Evolutionary conservation across 1,139 yeast species (phyloP).

Genomic region (Taphrina wiesneri): DNA sequence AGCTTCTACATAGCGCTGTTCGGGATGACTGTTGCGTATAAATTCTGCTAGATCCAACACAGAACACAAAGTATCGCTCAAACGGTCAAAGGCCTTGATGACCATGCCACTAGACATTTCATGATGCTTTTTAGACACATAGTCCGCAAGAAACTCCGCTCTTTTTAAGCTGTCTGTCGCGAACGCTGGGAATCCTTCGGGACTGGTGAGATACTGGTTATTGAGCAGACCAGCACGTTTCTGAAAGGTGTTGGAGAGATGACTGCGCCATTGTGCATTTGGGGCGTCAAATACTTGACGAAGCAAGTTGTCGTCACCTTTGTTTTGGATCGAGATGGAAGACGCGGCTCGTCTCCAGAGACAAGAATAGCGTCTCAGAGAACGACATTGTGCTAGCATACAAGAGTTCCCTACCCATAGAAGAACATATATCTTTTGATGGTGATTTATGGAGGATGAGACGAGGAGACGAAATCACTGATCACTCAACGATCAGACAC

Average conservation of each 20-base stretch:
- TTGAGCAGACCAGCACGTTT: conserved; percentile 64
- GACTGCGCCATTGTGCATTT: conserved; percentile 27
- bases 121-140: conserved; percentile 50
- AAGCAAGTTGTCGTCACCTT: conserved; percentile 38
- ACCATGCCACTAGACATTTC: conserved; percentile 58
- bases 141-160: conserved; percentile 63
- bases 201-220: conserved; percentile 66
- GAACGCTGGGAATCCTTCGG: conserved; percentile 70
- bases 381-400: conserved; percentile 8
- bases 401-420: neutral
- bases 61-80: conserved; percentile 85
- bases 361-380: neutral
- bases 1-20: conserved; percentile 65
- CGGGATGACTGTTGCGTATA: conserved; percentile 79
- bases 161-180: conserved; percentile 61
- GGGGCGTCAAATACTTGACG: conserved; percentile 40
- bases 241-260: neutral
- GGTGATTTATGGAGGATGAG: too few relatives aligned
- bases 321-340: neutral
- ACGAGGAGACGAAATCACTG: too few relatives aligned
- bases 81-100: conserved; percentile 70
- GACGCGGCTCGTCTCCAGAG: neutral
- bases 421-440: neutral
- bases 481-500: neutral
- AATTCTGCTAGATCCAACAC: conserved; percentile 95